Percentiles rank a stretch among this genome's conserved stretches.
Conservation (phyloP, 2,329 filamentous ascomycete species). For the Stagonosporopsis tanaceti region DNA sequence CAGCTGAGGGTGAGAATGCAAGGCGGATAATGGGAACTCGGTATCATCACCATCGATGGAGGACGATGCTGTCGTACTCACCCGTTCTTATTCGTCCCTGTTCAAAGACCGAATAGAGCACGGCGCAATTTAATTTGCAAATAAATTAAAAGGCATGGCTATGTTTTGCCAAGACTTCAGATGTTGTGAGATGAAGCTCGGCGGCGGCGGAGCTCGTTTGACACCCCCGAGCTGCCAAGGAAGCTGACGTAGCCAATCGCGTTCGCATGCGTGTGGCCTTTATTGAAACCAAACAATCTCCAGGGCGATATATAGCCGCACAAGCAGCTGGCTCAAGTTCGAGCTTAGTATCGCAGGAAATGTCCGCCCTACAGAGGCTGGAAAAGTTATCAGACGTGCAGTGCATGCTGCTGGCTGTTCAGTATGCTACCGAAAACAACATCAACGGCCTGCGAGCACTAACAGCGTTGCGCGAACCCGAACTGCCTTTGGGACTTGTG, state of each 20-base stretch:
- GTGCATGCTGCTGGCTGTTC: slow-evolving; percentile 75
- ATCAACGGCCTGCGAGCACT: slow-evolving; percentile 69
- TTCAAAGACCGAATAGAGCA: no score
- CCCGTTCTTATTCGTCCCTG: background rate
- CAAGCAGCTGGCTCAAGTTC: slow-evolving; percentile 9
- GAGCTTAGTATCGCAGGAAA: slow-evolving; percentile 15
- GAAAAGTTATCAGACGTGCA: slow-evolving; percentile 68
- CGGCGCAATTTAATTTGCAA: no score
- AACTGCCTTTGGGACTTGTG: slow-evolving; percentile 70
- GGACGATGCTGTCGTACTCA: background rate
- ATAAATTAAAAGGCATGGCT: no score
- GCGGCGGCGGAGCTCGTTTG: slow-evolving; percentile 3
- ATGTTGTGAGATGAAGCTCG: slow-evolving; percentile 9
- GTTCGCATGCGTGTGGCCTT: slow-evolving; percentile 15
- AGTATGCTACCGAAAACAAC: slow-evolving; percentile 72
- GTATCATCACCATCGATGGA: background rate
- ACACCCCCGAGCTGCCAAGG: slow-evolving; percentile 19
- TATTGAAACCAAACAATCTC: slow-evolving; percentile 6
- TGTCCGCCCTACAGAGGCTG: slow-evolving; percentile 40
- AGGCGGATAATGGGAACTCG: background rate
- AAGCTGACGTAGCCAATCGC: slow-evolving; percentile 20
- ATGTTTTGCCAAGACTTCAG: background rate
- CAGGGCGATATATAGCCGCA: slow-evolving; percentile 12
- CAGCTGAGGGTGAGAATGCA: background rate
- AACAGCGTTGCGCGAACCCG: slow-evolving; percentile 62